Base-by-base conservation (phyloP, 2,329 filamentous ascomycete genomes). In the Aureobasidium melanogenum region DNA sequence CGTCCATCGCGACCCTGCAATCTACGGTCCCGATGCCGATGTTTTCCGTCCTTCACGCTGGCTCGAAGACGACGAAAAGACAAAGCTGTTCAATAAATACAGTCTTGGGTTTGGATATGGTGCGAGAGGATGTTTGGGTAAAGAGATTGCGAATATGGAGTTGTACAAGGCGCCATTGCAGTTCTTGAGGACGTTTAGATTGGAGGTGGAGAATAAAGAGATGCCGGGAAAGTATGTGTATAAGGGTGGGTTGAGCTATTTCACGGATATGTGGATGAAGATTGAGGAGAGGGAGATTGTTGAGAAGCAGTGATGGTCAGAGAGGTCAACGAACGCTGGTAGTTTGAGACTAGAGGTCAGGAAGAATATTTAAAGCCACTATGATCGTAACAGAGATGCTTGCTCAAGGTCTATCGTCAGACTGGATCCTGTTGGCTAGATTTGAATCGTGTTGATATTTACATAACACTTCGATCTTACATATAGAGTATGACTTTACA, bases 141-240 rank as follows among this genome's bases (percentile, higher is more conserved):
- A 74, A 62, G 74, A 80, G 46, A 78, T 83, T 62, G 80, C 79
- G 1, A 73, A 77, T 66, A 80, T 82, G 77, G 80, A 82, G 69
- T 65, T 82, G 56, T 80, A 75, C 67, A 82, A 83, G 71, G 73
- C 66, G 3, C 75, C 65, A 9, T 68, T 69, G 55, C 58, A 76
- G 65, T 78, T 80, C 64, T 74, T 79, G 51, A 69, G 75, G 6
- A 72, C 66, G 0, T 79, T 76, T 62, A 70, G 67, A 38, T 70
- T 71, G 2, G 65, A 67, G 36, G 66, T 74, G 5, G 47, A 67
- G 19, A 67, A 74, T 56, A 65, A 67, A 24, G 51, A 71, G 32
- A 63, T 68, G 46, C 71, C 71, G 10, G 73, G 69, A 1, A 66
- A 64, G 22, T 79, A 75, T 62, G 62, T 73, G 2, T 69, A 77